These are phyloP conservation scores for Singerocomus inundabilis DNA, from an alignment of 1,284 basidiomycete genomes.

Conservation along the genomic window DNA sequence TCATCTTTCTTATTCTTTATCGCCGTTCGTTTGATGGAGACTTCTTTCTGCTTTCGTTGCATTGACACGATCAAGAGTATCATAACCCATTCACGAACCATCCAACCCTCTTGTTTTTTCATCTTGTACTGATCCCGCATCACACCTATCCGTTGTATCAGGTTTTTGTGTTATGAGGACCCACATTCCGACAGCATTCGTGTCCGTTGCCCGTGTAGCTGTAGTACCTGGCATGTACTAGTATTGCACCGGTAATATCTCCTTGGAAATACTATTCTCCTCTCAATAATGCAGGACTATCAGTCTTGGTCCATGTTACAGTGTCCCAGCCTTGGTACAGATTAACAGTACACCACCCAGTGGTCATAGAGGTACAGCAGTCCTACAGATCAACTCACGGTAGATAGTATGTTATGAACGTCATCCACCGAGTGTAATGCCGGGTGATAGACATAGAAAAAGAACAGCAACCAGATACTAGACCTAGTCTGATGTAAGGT, in stretches of 20 bases:
- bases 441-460: background rate
- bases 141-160: slow-evolving; percentile 15
- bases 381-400: background rate
- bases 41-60: background rate
- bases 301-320: too few species aligned
- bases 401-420: background rate
- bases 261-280: background rate
- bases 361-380: background rate
- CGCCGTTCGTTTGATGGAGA: slow-evolving; percentile 8
- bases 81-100: slow-evolving; percentile 10
- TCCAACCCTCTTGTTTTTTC: slow-evolving; percentile 3
- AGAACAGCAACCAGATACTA: background rate
- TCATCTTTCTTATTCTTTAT: background rate
- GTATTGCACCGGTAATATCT: slow-evolving; percentile 3
- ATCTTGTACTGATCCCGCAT: slow-evolving; percentile 18
- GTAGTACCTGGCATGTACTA: slow-evolving; percentile 1
- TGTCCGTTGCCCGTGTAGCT: slow-evolving; percentile 13
- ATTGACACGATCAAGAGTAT: slow-evolving; percentile 10
- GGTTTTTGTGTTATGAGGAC: slow-evolving; percentile 3
- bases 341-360: too few species aligned
- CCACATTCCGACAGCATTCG: slow-evolving; percentile 1
- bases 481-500: slow-evolving; percentile 37
- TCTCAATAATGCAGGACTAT: too few species aligned
- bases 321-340: too few species aligned
- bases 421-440: background rate